Evolutionary conservation across 2,329 filamentous ascomycete species (phyloP), one percentile per base, ranked within the genome.

Genomic region (Tolypocladium nubicola): DNA sequence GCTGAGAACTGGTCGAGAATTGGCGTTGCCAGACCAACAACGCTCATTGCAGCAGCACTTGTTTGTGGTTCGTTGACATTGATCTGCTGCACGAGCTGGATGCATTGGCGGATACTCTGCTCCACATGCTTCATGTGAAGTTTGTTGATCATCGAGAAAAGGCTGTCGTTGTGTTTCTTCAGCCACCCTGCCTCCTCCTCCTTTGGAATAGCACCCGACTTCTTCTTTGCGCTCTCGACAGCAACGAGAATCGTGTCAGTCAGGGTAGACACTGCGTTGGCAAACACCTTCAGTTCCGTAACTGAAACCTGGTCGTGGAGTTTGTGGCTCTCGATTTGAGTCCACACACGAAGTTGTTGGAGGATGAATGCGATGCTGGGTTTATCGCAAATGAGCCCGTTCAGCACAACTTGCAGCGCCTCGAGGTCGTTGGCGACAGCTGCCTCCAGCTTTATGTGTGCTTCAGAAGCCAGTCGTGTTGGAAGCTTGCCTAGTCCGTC

Each of bases 191-290:
- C 59, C 47, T 73, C 69, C n/a, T 70, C 68, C 35, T 69, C 72
- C 4, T 60, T 64, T 1, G 63, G 65, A 47, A 71, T 65, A 3
- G 76, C 75, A 13, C 75, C 71, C 10, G 83, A 73, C 2, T 78
- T 73, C 59, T 81, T 82, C 58, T 83, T 81, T 52, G 88, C 79
- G 61, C 86, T 83, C 69, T 97, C 90, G 53, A 96, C 79, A 1
- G 88, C 86, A 40, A 93, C 87, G 2, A 97, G 83, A 35, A 93
- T 81, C 54, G 83, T 82, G 70, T 96, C 89, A 52, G 87, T 82
- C n/a, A 88, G 76, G 1, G 72, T 80, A 41, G 89, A 81, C 1
- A 90, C 70, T 4, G 78, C 75, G 16, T 78, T 72, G 47, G 84
- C 81, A 50, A 91, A 80, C 0, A 72, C 67, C 21, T 78, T 61